phyloP scores from a whole-genome alignment of 148 eudicot genomes.

The Chenopodium quinoa region DNA sequence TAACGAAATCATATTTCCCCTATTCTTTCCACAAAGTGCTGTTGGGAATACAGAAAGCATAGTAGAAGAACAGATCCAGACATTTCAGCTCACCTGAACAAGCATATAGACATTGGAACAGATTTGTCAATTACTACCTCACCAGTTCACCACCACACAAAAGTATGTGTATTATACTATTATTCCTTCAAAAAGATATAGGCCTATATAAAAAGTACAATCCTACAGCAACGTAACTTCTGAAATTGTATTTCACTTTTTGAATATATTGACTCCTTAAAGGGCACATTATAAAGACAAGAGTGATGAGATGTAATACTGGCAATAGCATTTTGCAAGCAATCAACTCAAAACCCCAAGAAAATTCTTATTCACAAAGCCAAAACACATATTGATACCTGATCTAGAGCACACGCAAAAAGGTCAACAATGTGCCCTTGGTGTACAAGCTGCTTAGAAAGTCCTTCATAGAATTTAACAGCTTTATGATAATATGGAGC shows the following conservation, averaged over 20 bases:
- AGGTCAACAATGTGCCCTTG: slow-evolving; percentile 97
- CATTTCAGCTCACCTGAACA: background rate
- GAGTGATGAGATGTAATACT: background rate
- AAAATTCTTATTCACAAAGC: background rate
- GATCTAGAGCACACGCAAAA: slow-evolving; percentile 97
- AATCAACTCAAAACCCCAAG: background rate
- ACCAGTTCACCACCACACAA: background rate
- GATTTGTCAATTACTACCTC: background rate
- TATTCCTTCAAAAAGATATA: no score
- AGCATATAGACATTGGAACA: background rate
- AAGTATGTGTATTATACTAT: no score
- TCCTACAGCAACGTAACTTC: background rate
- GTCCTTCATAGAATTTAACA: slow-evolving; percentile 79
- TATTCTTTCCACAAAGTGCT: background rate
- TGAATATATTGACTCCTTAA: background rate
- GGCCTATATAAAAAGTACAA: background rate
- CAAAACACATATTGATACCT: slow-evolving; percentile 45
- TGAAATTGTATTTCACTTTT: background rate
- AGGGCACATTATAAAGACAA: background rate
- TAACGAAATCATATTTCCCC: background rate
- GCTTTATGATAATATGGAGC: slow-evolving; percentile 87
- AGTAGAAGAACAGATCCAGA: background rate
- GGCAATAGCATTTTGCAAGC: background rate
- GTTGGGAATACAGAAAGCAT: background rate
- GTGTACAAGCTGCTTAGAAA: slow-evolving; percentile 89